Percentiles rank a stretch among this genome's conserved stretches.
phyloP scores from a whole-genome alignment of 306 rosid genomes.

The Bauhinia variegata region DNA sequence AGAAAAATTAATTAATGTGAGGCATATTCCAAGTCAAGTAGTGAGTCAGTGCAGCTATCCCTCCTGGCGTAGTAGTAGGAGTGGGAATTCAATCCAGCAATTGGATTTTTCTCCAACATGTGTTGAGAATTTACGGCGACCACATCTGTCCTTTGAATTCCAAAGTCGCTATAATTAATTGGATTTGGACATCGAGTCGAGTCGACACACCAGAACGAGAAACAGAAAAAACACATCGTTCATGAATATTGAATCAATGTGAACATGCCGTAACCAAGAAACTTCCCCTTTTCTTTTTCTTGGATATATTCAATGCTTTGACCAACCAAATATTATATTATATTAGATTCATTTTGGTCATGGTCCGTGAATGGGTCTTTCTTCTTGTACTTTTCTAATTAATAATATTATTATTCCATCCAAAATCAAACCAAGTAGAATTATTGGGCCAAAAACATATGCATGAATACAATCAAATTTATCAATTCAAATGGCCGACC shows the following conservation, averaged over 20 bases:
- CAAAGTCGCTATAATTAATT: conserved; percentile 32
- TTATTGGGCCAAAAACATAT: no score
- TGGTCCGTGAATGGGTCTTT: conserved; percentile 3
- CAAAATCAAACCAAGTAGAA: no score
- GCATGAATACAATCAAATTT: no score
- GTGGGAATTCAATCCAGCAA: no score
- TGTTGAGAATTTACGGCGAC: conserved; percentile 32
- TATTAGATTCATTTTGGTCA: conserved; percentile 21
- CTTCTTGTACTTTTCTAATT: conserved; percentile 14
- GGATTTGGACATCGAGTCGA: background rate
- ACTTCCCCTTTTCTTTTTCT: background rate
- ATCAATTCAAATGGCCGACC: no score
- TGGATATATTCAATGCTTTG: conserved; percentile 38
- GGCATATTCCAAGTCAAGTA: no score
- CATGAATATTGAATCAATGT: no score
- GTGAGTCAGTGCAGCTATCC: conserved; percentile 11
- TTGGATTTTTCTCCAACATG: conserved; percentile 16
- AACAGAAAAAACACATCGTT: no score
- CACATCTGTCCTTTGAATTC: conserved; percentile 38
- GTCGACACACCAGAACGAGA: no score
- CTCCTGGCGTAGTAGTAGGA: no score
- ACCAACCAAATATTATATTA: background rate
- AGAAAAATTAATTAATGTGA: no score
- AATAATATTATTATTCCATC: no score
- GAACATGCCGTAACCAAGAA: conserved; percentile 18